A percentile compares a stretch with the other conserved stretches of the same genome.
Evolutionary conservation across 306 rosid species (phyloP).

Genomic region (Carpinus fangiana): DNA sequence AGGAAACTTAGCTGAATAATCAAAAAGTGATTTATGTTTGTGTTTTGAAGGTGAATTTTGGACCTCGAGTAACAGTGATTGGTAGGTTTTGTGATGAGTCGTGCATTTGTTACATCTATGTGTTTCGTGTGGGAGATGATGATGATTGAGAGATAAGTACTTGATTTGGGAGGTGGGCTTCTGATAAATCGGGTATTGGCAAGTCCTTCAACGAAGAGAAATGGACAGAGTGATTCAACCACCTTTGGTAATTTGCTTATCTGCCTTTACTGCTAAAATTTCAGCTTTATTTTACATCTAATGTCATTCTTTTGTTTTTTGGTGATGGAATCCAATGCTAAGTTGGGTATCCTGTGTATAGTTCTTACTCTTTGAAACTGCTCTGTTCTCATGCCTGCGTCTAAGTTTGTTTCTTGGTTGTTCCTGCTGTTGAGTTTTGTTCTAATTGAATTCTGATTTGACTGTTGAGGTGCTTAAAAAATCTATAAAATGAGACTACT

Average conservation of each 20-base stretch:
- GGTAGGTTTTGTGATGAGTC: conserved; percentile 24
- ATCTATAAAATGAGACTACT: conserved; percentile 1
- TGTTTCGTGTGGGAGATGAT: conserved; percentile 39
- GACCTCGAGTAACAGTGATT: not conserved
- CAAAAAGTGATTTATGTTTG: not conserved
- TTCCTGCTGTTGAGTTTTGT: conserved; percentile 24
- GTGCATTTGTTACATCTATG: conserved; percentile 30
- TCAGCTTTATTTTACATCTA: conserved; percentile 22
- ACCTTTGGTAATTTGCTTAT: conserved; percentile 64
- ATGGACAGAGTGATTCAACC: conserved; percentile 89
- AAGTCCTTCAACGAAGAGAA: conserved; percentile 31
- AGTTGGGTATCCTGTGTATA: conserved; percentile 2
- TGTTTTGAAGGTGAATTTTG: conserved; percentile 24
- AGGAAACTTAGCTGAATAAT: not conserved
- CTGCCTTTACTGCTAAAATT: not conserved
- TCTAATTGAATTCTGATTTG: conserved; percentile 5
- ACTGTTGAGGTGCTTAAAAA: conserved; percentile 13
- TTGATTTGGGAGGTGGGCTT: conserved; percentile 35
- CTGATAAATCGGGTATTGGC: conserved; percentile 26
- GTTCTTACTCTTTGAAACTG: conserved; percentile 3
- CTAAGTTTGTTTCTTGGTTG: not conserved
- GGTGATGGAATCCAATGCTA: conserved; percentile 8
- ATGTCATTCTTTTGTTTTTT: conserved; percentile 13
- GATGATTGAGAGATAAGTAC: conserved; percentile 42
- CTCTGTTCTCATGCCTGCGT: not conserved